Base-by-base conservation (phyloP, 352 stramenopile genomes). In the Phytophthora idaei region DNA sequence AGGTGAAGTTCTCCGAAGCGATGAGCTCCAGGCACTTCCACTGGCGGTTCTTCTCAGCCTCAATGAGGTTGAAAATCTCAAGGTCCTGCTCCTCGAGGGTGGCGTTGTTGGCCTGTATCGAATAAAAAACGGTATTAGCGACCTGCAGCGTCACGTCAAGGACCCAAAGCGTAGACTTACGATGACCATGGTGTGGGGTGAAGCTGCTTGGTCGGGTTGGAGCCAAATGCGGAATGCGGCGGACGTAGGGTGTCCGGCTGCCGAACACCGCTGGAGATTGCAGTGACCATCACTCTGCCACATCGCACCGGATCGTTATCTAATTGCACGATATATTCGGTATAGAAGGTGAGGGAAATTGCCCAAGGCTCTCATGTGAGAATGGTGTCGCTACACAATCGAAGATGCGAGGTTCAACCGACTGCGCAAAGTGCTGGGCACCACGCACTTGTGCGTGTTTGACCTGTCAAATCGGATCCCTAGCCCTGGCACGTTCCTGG, bases 1-100 rank as follows among this genome's bases (percentile, higher is more conserved):
- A 99, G 31, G 98, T 99, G 78, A 99, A 99, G 89, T 99, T 99
- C 83, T 99, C 98, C 28, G 95, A 99, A 11, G 98, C 98, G 77
- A 99, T 99, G 53, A 99, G 93, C 81, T 99, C 97, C 46, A 99
- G 81, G 48, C 90, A 98, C 65, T 97, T 98, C 91, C 90, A 98
- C 82, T 99, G 97, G 57, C 97, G 86, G 80, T 97, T 97, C 83
- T 99, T 99, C 84, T 99, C 98, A 64, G 97, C 85, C 76, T 99
- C 97, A 72, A 99, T 99, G 52, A 99, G 89, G 79, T 99, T 98
- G 74, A 97, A 99, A 49, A 99, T 82, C 74, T 98, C 96, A 4
- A 97, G 96, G 81, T 99, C 98, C 71, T 98, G 93, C 74, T 98
- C 77, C 64, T 96, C 79, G 32, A 99, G 88, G 57, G 90, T 77